These are phyloP conservation scores for Chrysopogon serrulatus DNA, from an alignment of 176 grass and related monocot species.

Conservation along the genomic window DNA sequence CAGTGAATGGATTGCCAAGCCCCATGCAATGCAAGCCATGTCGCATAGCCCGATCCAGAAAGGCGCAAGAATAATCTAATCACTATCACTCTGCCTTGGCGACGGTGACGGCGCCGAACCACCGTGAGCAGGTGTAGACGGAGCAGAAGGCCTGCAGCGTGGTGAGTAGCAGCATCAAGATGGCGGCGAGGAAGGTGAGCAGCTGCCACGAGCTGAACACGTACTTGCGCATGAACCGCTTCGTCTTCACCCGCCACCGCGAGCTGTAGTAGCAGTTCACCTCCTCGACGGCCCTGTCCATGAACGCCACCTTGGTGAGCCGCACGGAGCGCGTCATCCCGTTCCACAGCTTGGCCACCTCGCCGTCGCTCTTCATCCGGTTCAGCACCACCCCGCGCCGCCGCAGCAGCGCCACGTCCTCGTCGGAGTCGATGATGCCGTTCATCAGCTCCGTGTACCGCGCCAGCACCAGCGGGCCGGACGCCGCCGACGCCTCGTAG, in stretches of 20 bases:
- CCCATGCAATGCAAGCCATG: background rate
- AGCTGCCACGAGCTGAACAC: conserved; percentile 93
- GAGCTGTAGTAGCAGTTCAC: conserved; percentile 63
- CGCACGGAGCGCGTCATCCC: conserved; percentile 67
- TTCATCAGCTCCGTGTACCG: conserved; percentile 94
- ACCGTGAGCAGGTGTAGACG: conserved; percentile 76
- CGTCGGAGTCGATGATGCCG: conserved; percentile 76
- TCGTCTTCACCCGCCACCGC: conserved; percentile 72
- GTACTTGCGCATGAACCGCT: conserved; percentile 77
- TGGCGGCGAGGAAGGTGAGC: conserved; percentile 73
- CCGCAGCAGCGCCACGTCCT: conserved; percentile 66
- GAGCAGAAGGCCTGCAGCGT: conserved; percentile 85
- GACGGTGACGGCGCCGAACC: conserved; percentile 62
- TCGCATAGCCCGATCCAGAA: background rate
- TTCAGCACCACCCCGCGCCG: conserved; percentile 59
- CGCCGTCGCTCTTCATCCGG: conserved; percentile 78
- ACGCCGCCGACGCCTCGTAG: conserved; percentile 61
- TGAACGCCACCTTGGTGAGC: conserved; percentile 58
- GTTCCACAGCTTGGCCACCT: conserved; percentile 69
- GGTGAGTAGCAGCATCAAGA: conserved; percentile 71
- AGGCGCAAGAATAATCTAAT: too few relatives aligned
- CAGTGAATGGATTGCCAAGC: background rate
- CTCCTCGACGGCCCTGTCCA: conserved; percentile 65
- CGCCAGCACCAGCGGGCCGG: conserved; percentile 59
- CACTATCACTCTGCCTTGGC: background rate